Percentiles rank a stretch among this genome's conserved stretches.
Evolutionary conservation across 352 stramenopile genomes (phyloP).

Genomic region (Globisporangium perplexum): DNA sequence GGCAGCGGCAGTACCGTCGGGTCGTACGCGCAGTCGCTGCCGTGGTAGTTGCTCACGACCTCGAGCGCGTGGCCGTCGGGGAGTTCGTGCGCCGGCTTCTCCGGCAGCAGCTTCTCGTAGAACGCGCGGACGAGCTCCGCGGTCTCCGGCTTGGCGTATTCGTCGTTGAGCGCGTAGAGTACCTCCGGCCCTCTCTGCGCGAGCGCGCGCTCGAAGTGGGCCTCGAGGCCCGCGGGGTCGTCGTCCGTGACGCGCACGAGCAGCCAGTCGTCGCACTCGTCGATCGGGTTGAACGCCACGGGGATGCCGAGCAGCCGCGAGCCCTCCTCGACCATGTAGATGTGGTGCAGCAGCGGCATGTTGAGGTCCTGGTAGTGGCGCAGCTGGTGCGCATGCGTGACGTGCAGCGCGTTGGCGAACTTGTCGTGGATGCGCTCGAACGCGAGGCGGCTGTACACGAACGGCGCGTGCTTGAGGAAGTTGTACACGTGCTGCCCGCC

Average conservation of each 20-base stretch:
- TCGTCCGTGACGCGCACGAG: slow-evolving; percentile 64
- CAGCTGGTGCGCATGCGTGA: slow-evolving; percentile 54
- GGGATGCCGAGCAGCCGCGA: slow-evolving; percentile 47
- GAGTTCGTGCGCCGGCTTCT: slow-evolving; percentile 50
- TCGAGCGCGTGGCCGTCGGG: slow-evolving; percentile 34
- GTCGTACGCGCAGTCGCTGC: slow-evolving; percentile 53
- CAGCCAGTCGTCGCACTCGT: slow-evolving; percentile 77
- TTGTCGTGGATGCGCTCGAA: slow-evolving; percentile 78
- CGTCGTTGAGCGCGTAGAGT: slow-evolving; percentile 76
- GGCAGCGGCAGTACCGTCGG: slow-evolving; percentile 4
- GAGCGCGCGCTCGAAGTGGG: slow-evolving; percentile 32
- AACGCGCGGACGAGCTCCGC: slow-evolving; percentile 50
- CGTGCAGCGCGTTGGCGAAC: slow-evolving; percentile 46
- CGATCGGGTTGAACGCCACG: slow-evolving; percentile 60
- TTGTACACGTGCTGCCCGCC: slow-evolving; percentile 82
- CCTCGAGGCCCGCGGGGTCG: slow-evolving; percentile 21
- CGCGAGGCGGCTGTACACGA: slow-evolving; percentile 66
- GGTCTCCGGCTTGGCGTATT: slow-evolving; percentile 51
- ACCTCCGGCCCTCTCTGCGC: slow-evolving; percentile 47
- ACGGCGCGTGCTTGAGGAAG: slow-evolving; percentile 83
- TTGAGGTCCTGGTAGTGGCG: slow-evolving; percentile 70
- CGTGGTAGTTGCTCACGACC: slow-evolving; percentile 76
- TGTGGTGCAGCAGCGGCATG: slow-evolving; percentile 57
- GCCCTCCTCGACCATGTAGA: slow-evolving; percentile 84
- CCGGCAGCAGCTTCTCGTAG: slow-evolving; percentile 54